Percentiles rank a stretch among this genome's conserved stretches.
Evolutionary conservation across 78 protist species (phyloP).

Genomic region (Paulinella micropora): DNA sequence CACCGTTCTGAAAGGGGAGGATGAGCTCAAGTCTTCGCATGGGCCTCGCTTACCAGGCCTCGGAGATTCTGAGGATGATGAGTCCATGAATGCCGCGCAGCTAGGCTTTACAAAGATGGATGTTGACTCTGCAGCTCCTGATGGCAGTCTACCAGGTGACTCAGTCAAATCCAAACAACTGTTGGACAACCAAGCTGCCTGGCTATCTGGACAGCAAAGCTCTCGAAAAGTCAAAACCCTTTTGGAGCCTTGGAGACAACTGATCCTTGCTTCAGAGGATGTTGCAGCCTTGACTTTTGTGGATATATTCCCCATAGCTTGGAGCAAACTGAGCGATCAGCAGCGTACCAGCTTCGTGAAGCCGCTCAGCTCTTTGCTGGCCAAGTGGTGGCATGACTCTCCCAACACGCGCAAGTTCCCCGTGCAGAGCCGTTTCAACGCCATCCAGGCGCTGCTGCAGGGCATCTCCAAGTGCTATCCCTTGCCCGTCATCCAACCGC

Average conservation of each 20-base stretch:
- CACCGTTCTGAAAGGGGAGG: background rate
- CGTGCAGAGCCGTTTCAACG: constrained; percentile 17
- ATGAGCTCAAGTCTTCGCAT: background rate
- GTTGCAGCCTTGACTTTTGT: background rate
- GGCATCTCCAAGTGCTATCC: constrained; percentile 38
- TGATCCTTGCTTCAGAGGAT: constrained; percentile 18
- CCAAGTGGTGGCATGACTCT: constrained; percentile 1
- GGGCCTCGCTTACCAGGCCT: background rate
- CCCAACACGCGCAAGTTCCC: no score
- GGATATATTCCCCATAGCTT: no score
- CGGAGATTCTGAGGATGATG: background rate
- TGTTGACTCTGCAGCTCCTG: no score
- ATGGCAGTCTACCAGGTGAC: no score
- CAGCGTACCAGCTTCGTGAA: constrained; percentile 3
- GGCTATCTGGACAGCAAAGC: no score
- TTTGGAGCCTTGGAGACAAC: constrained; percentile 7
- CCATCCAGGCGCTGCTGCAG: constrained; percentile 38
- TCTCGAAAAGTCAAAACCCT: background rate
- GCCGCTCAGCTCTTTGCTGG: constrained; percentile 15
- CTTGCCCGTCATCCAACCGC: constrained; percentile 42
- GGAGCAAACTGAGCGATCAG: background rate
- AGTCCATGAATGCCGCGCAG: no score
- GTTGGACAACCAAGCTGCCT: no score
- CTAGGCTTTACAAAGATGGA: no score
- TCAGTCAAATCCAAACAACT: background rate